These are phyloP conservation scores for Dalbergia cultrata DNA, from an alignment of 306 rosid species.

Conservation along the genomic window DNA sequence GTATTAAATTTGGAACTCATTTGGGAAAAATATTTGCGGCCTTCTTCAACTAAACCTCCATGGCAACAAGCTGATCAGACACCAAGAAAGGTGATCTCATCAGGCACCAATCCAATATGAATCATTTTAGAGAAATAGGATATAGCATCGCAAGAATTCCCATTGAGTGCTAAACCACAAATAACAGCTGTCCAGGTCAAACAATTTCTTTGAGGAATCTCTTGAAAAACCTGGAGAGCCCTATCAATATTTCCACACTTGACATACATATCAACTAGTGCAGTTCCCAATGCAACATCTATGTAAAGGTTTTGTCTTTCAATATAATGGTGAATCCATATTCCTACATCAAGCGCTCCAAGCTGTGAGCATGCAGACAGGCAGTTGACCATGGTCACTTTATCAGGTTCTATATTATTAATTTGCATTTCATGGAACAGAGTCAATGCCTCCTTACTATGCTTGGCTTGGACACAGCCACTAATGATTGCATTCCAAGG, in stretches of 20 bases:
- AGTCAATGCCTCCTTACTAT: slow-evolving; percentile 75
- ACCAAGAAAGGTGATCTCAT: slow-evolving; percentile 86
- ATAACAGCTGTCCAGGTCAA: slow-evolving; percentile 91
- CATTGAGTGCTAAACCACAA: slow-evolving; percentile 79
- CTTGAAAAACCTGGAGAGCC: slow-evolving; percentile 74
- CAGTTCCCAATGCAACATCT: slow-evolving; percentile 78
- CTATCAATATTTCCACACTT: slow-evolving; percentile 80
- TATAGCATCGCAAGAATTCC: slow-evolving; percentile 68
- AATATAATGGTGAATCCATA: slow-evolving; percentile 82
- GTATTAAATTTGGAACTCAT: slow-evolving; percentile 61
- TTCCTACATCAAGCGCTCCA: slow-evolving; percentile 83
- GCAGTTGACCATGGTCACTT: slow-evolving; percentile 72
- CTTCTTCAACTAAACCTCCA: slow-evolving; percentile 84
- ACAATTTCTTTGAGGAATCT: slow-evolving; percentile 74
- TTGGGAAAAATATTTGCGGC: slow-evolving; percentile 67
- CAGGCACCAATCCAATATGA: slow-evolving; percentile 67
- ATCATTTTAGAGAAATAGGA: slow-evolving; percentile 76
- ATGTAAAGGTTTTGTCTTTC: slow-evolving; percentile 57
- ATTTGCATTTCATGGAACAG: slow-evolving; percentile 87
- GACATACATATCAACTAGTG: slow-evolving; percentile 86
- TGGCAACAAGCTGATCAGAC: slow-evolving; percentile 89
- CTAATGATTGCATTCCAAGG: slow-evolving; percentile 91
- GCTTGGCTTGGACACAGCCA: slow-evolving; percentile 80
- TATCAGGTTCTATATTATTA: slow-evolving; percentile 66
- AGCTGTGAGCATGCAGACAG: slow-evolving; percentile 87